Evolutionary conservation across 2,329 filamentous ascomycete genomes (phyloP).

Genomic region (Drechmeria coniospora): DNA sequence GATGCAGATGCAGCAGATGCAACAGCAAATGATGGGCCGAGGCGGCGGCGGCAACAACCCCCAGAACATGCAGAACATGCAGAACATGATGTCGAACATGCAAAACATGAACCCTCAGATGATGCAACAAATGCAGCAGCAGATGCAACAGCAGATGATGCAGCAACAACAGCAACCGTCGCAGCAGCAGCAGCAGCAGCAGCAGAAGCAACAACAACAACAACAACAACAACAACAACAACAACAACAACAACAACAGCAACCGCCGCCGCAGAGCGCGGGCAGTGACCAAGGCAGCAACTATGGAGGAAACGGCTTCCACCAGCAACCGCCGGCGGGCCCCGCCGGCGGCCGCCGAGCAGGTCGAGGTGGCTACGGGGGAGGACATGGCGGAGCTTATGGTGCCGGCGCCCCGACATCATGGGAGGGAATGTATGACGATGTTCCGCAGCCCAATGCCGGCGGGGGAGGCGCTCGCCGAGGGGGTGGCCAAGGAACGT

Average conservation of each 20-base stretch:
- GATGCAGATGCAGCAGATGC: slow-evolving; percentile 63
- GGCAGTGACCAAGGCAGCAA: slow-evolving; percentile 14
- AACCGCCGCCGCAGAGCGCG: slow-evolving; percentile 12
- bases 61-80: slow-evolving; percentile 25
- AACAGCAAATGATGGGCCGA: slow-evolving; percentile 31
- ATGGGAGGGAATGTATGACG: slow-evolving; percentile 98
- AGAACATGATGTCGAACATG: too few species aligned
- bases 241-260: slow-evolving; percentile 20
- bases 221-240: slow-evolving; percentile 17
- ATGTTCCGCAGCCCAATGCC: slow-evolving; percentile 70
- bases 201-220: slow-evolving; percentile 14
- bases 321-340: slow-evolving; percentile 31
- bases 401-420: slow-evolving; percentile 54
- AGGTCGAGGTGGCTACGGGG: slow-evolving; percentile 12
- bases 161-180: slow-evolving; percentile 20
- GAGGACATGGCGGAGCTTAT: slow-evolving; percentile 15
- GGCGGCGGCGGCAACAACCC: slow-evolving; percentile 17
- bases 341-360: slow-evolving; percentile 7
- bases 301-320: slow-evolving; percentile 15
- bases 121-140: slow-evolving; percentile 44
- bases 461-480: slow-evolving; percentile 26
- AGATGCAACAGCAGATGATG: slow-evolving; percentile 26
- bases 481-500: slow-evolving; percentile 24
- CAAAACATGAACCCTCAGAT: slow-evolving; percentile 32
- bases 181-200: slow-evolving; percentile 4